These are phyloP conservation scores for Aspergillus alliaceus DNA, from an alignment of 2,329 filamentous ascomycete species.

Conservation along the genomic window DNA sequence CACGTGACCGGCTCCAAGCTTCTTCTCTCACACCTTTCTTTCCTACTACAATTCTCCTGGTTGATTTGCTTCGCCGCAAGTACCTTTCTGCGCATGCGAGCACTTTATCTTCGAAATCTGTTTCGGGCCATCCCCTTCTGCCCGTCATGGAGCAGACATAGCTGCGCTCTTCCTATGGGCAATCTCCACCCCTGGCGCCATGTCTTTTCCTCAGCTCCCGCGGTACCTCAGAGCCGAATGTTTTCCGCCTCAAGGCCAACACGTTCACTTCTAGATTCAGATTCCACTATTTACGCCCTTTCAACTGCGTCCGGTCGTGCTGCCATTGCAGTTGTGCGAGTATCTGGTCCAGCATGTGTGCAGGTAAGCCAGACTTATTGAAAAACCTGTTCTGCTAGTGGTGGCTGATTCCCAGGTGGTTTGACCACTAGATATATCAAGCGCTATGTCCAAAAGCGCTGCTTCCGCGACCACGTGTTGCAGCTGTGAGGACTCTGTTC, in stretches of 20 bases:
- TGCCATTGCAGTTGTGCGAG: constrained; percentile 84
- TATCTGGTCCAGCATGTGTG: constrained; percentile 76
- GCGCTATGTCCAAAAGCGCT: constrained; percentile 57
- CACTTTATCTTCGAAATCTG: constrained; percentile 17
- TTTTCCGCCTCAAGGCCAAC: constrained; percentile 23
- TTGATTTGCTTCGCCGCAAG: not conserved
- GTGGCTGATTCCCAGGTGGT: not conserved
- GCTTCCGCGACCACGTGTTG: constrained; percentile 61
- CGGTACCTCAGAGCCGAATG: constrained; percentile 11
- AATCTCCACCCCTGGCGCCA: constrained; percentile 12
- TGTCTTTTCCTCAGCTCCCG: constrained; percentile 8
- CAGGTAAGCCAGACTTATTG: constrained; percentile 52
- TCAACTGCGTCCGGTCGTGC: constrained; percentile 83
- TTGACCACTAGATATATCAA: constrained; percentile 59
- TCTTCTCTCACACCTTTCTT: not conserved
- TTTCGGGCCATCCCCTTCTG: constrained; percentile 27
- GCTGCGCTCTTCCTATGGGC: constrained; percentile 6
- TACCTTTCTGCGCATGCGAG: constrained; percentile 33
- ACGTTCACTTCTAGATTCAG: constrained; percentile 24
- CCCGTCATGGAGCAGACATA: constrained; percentile 22
- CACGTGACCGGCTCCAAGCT: not conserved
- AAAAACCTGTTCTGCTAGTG: not conserved
- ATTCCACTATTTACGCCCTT: constrained; percentile 81
- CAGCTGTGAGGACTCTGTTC: constrained; percentile 72
- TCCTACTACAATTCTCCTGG: not conserved